Evolutionary conservation across 192 early-diverging fungal species (phyloP), one percentile per base, ranked within the genome.

Genomic region (Backusella psychrophila): DNA sequence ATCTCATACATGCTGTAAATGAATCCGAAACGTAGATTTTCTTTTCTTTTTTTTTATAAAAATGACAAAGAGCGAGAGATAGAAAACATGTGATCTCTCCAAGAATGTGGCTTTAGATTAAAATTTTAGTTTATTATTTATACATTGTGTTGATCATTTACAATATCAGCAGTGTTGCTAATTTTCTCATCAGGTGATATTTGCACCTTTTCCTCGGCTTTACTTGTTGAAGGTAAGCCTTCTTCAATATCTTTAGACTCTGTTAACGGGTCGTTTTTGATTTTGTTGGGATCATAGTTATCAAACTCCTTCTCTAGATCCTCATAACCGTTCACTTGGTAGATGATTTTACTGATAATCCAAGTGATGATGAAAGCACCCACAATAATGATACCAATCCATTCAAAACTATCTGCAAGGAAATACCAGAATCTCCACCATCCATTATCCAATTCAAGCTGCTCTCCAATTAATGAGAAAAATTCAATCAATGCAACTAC

Each of bases 401-500:
- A 75, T 15, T 84, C 87, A 77, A 86, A 88, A 52, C 85, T 78
- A 44, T 88, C 78, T 39, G 76, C 77, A 26, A 88, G 65, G 8
- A 56, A 77, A 17, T 71, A 63, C 67, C 84, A 84, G 38, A 88
- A 85, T 19, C 78, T 63, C 85, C 85, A 86, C 78, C 82, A 83
- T 1, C 78, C 66, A 63, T 82, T 80, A 14, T 85, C 67, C 34
- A 81, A 53, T 6, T 78, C 65, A 17, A 88, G 71, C 69, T 84
- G 19, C n/a, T 87, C 77, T 6, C 78, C 77, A 69, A 93, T 74
- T 39, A 91, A 53, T 23, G 77, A 76, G 21, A 92, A 71, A 23
- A 92, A 68, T 72, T 92, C 85, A 5, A 89, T 84, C 6, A 86
- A 38, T 1, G 87, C 92, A 23, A 93, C 81, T 4, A 82, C 23